A percentile compares a stretch with the other conserved stretches of the same genome.
Conservation (phyloP, 805 yeast species). For the Debaryomyces maramus region DNA sequence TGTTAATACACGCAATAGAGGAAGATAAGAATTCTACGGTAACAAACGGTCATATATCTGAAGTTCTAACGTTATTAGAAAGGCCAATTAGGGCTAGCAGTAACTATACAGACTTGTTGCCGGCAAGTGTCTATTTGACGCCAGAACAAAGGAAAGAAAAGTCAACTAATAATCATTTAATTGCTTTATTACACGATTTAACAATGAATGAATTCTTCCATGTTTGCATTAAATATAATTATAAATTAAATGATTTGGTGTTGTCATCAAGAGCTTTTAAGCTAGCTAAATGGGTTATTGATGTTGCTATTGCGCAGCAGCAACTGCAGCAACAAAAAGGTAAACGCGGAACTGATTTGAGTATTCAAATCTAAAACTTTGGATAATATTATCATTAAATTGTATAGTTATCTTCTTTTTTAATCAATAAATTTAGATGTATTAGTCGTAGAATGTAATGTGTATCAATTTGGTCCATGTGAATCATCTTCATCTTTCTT, state of each 20-base stretch:
- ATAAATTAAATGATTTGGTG: slow-evolving; percentile 61
- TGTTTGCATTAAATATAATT: slow-evolving; percentile 63
- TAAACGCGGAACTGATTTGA: not conserved
- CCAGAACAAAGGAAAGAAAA: slow-evolving; percentile 18
- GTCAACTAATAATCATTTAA: slow-evolving; percentile 34
- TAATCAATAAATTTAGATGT: too few relatives aligned
- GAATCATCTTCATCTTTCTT: slow-evolving; percentile 8
- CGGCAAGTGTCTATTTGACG: slow-evolving; percentile 48
- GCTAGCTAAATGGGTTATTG: slow-evolving; percentile 72
- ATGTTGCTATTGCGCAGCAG: slow-evolving; percentile 54
- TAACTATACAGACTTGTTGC: slow-evolving; percentile 39
- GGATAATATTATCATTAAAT: too few relatives aligned
- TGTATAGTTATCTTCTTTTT: too few relatives aligned
- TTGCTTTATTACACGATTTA: slow-evolving; percentile 61
- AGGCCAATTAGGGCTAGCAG: slow-evolving; percentile 49
- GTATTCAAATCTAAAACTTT: slow-evolving; percentile 2
- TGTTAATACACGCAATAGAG: slow-evolving; percentile 58
- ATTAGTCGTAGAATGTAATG: too few relatives aligned
- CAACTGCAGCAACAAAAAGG: slow-evolving; percentile 10
- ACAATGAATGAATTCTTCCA: slow-evolving; percentile 64
- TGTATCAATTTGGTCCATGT: not conserved
- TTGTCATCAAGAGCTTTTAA: slow-evolving; percentile 63
- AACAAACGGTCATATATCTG: slow-evolving; percentile 52
- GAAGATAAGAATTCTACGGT: slow-evolving; percentile 63
- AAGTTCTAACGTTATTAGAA: slow-evolving; percentile 59